A percentile compares a stretch with the other conserved stretches of the same genome.
These are phyloP conservation scores for Rhizoclosmatium globosum DNA, from an alignment of 192 early-diverging fungal species.

Conservation along the genomic window DNA sequence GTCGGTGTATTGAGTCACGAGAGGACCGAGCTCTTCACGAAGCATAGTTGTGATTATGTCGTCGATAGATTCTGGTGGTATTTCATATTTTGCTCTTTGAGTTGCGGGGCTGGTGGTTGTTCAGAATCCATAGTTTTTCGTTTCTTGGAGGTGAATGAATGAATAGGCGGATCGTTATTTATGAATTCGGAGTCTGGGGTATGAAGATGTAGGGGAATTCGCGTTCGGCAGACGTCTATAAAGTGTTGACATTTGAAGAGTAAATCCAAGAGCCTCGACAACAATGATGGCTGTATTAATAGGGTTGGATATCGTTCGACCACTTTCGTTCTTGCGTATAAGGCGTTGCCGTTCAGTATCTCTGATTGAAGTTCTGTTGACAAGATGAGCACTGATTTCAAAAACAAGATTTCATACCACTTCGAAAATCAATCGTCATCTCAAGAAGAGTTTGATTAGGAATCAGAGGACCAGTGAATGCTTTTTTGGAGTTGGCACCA, in stretches of 20 bases:
- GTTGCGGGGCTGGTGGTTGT: not conserved
- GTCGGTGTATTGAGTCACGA: not conserved
- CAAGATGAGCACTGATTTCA: not conserved
- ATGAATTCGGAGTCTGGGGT: not conserved
- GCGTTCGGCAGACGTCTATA: slow-evolving; percentile 9
- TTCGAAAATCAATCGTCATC: not conserved
- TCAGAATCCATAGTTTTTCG: not conserved
- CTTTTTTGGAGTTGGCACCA: not conserved
- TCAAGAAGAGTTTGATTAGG: slow-evolving; percentile 2
- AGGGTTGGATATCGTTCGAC: not conserved
- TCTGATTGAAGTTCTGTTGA: not conserved
- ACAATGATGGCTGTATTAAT: no score
- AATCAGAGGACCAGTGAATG: slow-evolving; percentile 1
- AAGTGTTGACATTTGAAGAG: slow-evolving; percentile 17
- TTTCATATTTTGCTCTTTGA: not conserved
- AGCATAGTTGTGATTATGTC: not conserved
- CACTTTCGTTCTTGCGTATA: not conserved
- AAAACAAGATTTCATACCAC: not conserved
- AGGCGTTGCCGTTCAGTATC: not conserved
- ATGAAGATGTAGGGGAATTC: not conserved
- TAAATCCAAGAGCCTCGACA: not conserved
- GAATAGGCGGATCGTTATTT: not conserved
- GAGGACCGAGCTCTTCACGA: not conserved
- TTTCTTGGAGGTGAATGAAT: not conserved
- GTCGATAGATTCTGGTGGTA: not conserved